These are phyloP conservation scores for Lanmaoa pseudosensibilis DNA, from an alignment of 768 basidiomycete species.

Conservation along the genomic window DNA sequence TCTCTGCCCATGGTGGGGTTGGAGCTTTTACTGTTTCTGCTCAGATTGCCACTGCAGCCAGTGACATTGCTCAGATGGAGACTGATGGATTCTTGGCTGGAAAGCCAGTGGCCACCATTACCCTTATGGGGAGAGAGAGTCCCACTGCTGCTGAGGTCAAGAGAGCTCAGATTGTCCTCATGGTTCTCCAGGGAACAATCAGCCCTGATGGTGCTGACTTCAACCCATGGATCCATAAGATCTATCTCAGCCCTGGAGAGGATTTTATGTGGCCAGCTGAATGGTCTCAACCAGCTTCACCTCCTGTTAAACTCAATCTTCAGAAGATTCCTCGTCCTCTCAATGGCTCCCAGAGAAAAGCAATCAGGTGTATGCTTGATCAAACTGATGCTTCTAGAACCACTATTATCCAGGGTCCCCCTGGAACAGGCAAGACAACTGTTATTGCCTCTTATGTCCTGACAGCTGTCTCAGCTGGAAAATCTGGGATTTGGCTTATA, in stretches of 20 bases:
- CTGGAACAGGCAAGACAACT: constrained; percentile 73
- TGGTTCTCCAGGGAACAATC: constrained; percentile 36
- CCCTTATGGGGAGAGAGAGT: constrained; percentile 52
- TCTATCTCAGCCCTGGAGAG: constrained; percentile 32
- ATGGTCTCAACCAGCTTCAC: constrained; percentile 20
- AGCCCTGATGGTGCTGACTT: constrained; percentile 27
- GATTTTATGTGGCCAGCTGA: constrained; percentile 41
- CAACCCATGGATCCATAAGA: constrained; percentile 39
- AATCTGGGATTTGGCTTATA: constrained; percentile 70
- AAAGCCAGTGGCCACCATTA: constrained; percentile 37
- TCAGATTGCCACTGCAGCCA: constrained; percentile 5
- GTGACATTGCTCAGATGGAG: constrained; percentile 24
- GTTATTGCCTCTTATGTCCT: constrained; percentile 67
- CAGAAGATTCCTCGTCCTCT: constrained; percentile 30
- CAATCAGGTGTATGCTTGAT: constrained; percentile 41
- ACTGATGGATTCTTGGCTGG: constrained; percentile 30
- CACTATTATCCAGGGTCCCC: constrained; percentile 48
- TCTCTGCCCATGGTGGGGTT: constrained; percentile 22
- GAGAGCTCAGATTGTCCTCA: constrained; percentile 32
- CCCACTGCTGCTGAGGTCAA: constrained; percentile 59
- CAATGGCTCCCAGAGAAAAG: constrained; percentile 40
- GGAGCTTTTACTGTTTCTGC: constrained; percentile 27
- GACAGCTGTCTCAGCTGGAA: constrained; percentile 40
- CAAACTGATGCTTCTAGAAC: constrained; percentile 35
- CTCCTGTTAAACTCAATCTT: constrained; percentile 17